Evolutionary conservation across 495 filamentous ascomycete species (phyloP).

Genomic region (Penicillium odoratum): DNA sequence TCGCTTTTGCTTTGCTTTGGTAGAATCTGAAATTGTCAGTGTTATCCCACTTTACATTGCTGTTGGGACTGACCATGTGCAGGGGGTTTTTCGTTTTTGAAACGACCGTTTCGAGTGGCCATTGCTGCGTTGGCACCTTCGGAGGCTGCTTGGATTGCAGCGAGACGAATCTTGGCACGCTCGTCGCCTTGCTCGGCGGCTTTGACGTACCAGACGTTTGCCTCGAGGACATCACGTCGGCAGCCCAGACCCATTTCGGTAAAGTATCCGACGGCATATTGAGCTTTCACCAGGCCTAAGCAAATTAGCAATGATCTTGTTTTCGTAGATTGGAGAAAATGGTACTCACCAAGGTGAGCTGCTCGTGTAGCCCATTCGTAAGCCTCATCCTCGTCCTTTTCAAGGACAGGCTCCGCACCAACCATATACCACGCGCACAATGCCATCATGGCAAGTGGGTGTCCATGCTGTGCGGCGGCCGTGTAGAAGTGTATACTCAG

Average conservation of each 20-base stretch:
- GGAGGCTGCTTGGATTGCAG: conserved; percentile 81
- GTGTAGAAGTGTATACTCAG: conserved; percentile 98
- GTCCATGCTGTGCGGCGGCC: conserved; percentile 77
- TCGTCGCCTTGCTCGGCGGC: conserved; percentile 92
- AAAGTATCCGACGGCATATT: conserved; percentile 96
- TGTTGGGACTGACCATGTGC: conserved; percentile 1
- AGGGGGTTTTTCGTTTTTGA: conserved; percentile 3
- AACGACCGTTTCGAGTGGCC: conserved; percentile 18
- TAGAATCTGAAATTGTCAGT: conserved; percentile 13
- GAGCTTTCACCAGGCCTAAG: conserved; percentile 82
- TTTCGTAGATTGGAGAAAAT: not conserved
- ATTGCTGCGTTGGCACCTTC: conserved; percentile 61
- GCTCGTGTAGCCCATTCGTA: conserved; percentile 93
- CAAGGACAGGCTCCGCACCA: conserved; percentile 86
- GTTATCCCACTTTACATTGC: not conserved
- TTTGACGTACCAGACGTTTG: conserved; percentile 97
- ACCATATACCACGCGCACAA: conserved; percentile 98
- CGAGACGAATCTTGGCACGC: conserved; percentile 80
- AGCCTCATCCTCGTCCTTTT: conserved; percentile 93
- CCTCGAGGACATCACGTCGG: conserved; percentile 86
- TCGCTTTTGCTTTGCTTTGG: conserved; percentile 33
- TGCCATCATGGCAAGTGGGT: conserved; percentile 95
- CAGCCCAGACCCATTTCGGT: conserved; percentile 98
- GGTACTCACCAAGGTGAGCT: conserved; percentile 72
- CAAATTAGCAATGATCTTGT: conserved; percentile 8